phyloP scores from a whole-genome alignment of 176 grass and related monocot species.

The Canna indica region DNA sequence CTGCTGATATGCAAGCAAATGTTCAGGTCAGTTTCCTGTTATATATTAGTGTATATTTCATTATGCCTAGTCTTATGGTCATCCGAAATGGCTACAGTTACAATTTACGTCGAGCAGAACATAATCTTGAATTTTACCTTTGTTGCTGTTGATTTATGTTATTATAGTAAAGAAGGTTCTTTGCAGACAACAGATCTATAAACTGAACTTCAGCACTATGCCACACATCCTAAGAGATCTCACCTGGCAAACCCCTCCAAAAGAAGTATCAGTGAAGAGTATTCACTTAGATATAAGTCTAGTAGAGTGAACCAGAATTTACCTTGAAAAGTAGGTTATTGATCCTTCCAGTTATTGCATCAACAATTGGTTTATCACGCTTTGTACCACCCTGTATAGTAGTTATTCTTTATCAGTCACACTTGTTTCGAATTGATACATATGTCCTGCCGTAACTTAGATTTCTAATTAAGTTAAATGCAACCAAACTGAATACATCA shows the following conservation, averaged over 20 bases:
- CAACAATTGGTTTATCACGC: conserved; percentile 52
- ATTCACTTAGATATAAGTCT: background rate
- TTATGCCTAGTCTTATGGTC: no score
- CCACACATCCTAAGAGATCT: conserved; percentile 94
- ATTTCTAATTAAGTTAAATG: background rate
- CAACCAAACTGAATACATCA: background rate
- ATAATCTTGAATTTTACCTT: no score
- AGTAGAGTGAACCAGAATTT: conserved; percentile 14
- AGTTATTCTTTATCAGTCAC: background rate
- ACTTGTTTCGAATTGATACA: no score
- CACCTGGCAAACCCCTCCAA: conserved; percentile 46
- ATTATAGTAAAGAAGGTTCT: no score
- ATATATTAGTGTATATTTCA: no score
- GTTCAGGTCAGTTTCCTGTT: no score
- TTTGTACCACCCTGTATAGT: conserved; percentile 62
- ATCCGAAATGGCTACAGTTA: no score
- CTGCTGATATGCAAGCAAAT: no score
- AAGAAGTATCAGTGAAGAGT: conserved; percentile 1
- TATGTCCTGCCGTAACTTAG: background rate
- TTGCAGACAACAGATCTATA: no score
- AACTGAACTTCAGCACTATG: no score
- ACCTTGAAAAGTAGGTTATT: conserved; percentile 89
- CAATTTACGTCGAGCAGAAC: no score
- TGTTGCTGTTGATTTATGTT: no score
- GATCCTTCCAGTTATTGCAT: conserved; percentile 70